Percentiles rank a stretch among this genome's conserved stretches.
Evolutionary conservation across 2,329 filamentous ascomycete species (phyloP).

Genomic region (Cladophialophora yegresii): DNA sequence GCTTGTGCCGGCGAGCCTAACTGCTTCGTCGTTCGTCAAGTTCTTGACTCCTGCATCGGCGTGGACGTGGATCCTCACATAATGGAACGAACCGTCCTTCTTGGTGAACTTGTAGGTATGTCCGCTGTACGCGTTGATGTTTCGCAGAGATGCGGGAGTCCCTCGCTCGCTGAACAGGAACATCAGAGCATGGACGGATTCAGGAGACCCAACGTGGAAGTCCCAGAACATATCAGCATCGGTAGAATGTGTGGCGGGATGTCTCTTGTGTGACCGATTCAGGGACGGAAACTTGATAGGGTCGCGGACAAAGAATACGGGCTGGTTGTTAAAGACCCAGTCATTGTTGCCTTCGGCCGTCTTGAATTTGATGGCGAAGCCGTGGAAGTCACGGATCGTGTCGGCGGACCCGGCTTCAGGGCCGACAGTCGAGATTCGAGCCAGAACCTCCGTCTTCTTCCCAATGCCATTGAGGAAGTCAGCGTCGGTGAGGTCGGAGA

Average conservation of each 20-base stretch:
- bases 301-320: conserved; percentile 72
- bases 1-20: conserved; percentile 56
- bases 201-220: conserved; percentile 62
- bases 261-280: conserved; percentile 74
- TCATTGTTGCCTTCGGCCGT: conserved; percentile 57
- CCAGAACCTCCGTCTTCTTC: conserved; percentile 55
- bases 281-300: conserved; percentile 72
- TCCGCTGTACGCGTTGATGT: conserved; percentile 69
- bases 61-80: conserved; percentile 66
- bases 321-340: conserved; percentile 53
- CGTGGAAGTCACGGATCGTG: conserved; percentile 52
- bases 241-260: conserved; percentile 68
- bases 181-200: conserved; percentile 66
- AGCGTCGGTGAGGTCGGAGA: conserved; percentile 58
- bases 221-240: conserved; percentile 73
- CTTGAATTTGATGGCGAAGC: conserved; percentile 55
- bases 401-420: conserved; percentile 52
- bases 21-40: conserved; percentile 60
- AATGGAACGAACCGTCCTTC: conserved; percentile 65
- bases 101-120: conserved; percentile 69
- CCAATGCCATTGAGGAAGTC: conserved; percentile 57
- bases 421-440: conserved; percentile 52
- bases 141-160: conserved; percentile 64
- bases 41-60: conserved; percentile 64
- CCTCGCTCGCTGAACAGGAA: conserved; percentile 67